Evolutionary conservation across 2,329 filamentous ascomycete genomes (phyloP), one percentile per base, ranked within the genome.

Genomic region (Xylaria sp.): DNA sequence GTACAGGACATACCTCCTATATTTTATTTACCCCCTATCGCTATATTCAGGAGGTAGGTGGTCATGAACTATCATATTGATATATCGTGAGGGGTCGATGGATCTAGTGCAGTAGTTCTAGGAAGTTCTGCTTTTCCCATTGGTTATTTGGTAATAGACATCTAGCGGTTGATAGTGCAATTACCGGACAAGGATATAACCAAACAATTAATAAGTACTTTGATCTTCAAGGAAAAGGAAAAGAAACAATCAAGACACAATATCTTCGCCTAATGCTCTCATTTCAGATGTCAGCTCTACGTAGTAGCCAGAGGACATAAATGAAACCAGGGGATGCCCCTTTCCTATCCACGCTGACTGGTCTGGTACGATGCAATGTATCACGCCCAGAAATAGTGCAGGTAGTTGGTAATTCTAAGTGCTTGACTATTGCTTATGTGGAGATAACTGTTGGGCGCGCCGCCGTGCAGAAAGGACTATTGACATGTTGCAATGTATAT

Each of bases 401-500:
- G 11, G 36, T 40, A 33, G 23, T 31, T 20, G 17, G 17, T 28
- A 51, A 60, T 44, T 53, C 40, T 6, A 28, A 28, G 28, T 28
- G 28, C 28, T 28, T 28, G 3, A 23, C 23, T 28, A 28, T 51
- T 48, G 56, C 53, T 59, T 40, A 31, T 59, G 64, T 53, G 64
- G 63, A 59, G 64, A 59, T 59, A 65, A 28, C 28, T 28, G 28
- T 69, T 63, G 64, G 60, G 58, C 67, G 63, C n/a, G n/a, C n/a
- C n/a, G 33, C 38, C 51, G 63, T 63, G 53, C 63, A 66, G 59
- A 57, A 59, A 36, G 54, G 11, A 26, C 28, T 38, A 58, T 53
- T 33, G 36, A 31, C 17, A 31, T 42, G 58, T 60, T 28, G 13
- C 46, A 36, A n/a, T 28, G 42, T 36, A 13, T 36, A 13, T 42